Evolutionary conservation across 139 green algal genomes (phyloP), one percentile per base, ranked within the genome.

Genomic region (Coelastrella sp.): DNA sequence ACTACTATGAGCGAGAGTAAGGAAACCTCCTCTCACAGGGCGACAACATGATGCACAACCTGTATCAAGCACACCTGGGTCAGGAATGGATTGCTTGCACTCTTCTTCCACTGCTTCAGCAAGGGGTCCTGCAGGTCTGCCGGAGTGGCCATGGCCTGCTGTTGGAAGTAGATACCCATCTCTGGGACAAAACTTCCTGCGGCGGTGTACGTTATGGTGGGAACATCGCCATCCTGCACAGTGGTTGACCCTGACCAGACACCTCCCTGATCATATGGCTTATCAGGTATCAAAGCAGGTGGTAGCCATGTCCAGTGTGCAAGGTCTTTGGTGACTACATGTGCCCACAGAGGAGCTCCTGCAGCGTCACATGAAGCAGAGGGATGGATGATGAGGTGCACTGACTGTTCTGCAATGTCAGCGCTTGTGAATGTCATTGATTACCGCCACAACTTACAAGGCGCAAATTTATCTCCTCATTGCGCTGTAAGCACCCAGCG

Each of bases 111-210:
- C 2, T 8, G 13, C 35, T 79, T 78, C 5, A 86, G 66, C 35
- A 48, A 19, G 3, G 66, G 80, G 35, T 86, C 80, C 53, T n/a
- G n/a, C 11, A 71, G 32, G 67, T 86, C 66, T 11, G 32, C 80
- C 34, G 80, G 80, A 4, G 53, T 37, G 3, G 80, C 80, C 15
- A 78, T 23, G 4, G 80, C 80, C 80, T 86, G 80, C 48, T 57
- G 15, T 34, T 86, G 80, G 80, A 80, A 86, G 23, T 73, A 80
- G 67, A 80, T 86, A 48, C 80, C 80, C 66, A 86, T 32, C 80
- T 86, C 80, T 37, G 67, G 80, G 43, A 80, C 51, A 2, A 40
- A 32, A 21, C 48, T 79, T 25, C 64, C 35, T 17, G 80, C 80
- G 66, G 48, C 72, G 64, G 69, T 53, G 66, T 74, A 80, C 23